These are phyloP conservation scores for Nemania bipapillata DNA, from an alignment of 2,329 filamentous ascomycete genomes.

Conservation along the genomic window DNA sequence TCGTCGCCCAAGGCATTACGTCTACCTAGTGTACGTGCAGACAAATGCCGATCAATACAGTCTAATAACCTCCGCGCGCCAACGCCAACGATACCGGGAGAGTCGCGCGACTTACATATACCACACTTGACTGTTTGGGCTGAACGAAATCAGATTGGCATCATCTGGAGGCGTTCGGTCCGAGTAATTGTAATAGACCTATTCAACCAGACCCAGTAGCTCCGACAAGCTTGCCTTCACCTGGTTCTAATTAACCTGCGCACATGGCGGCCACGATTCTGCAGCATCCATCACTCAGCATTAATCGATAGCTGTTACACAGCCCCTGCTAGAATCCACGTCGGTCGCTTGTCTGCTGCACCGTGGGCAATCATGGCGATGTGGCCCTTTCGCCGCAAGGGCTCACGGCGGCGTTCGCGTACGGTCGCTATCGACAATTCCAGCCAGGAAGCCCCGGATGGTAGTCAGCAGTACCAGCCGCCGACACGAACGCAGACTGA, in stretches of 20 bases:
- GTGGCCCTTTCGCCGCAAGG: conserved; percentile 84
- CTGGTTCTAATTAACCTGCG: conserved; percentile 41
- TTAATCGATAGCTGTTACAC: conserved; percentile 45
- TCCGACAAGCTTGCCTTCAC: conserved; percentile 29
- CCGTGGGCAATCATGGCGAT: conserved; percentile 69
- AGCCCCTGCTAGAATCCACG: conserved; percentile 40
- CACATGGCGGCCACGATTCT: conserved; percentile 51
- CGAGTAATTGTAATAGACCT: conserved; percentile 20
- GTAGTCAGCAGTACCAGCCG: conserved; percentile 37
- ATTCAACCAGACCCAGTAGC: conserved; percentile 28
- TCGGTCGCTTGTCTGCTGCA: conserved; percentile 23
- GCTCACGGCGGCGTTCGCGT: conserved; percentile 70
- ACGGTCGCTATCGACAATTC: conserved; percentile 44
- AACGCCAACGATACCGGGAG: conserved; percentile 35
- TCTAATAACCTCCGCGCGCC: conserved; percentile 39
- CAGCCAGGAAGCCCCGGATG: conserved; percentile 37
- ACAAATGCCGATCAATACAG: conserved; percentile 39
- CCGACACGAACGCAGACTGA: conserved; percentile 47
- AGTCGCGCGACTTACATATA: conserved; percentile 38
- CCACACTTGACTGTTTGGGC: conserved; percentile 1
- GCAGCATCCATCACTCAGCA: conserved; percentile 44
- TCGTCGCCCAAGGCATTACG: conserved; percentile 14
- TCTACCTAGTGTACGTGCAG: conserved; percentile 3
- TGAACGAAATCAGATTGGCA: not conserved
- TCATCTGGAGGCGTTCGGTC: not conserved